Base-by-base conservation (phyloP, 202 grass and related monocot species). In the Carex arenaria region DNA sequence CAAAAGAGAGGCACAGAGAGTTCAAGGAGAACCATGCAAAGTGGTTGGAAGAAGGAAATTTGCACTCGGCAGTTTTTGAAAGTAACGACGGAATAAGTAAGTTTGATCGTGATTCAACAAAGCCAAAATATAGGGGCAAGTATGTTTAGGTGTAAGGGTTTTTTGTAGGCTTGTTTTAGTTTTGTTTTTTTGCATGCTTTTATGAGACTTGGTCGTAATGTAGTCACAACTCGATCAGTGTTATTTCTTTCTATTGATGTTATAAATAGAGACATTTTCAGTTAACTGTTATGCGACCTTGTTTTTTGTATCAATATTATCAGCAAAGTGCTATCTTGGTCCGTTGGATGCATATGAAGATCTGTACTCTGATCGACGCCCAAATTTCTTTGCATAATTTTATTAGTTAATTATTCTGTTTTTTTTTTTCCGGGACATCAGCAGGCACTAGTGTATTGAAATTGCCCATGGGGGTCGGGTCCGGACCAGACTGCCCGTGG, bases 1-100 rank as follows among this genome's bases (percentile, higher is more conserved):
- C 89, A 0, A 86, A 71, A 80, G 84, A 88, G 43, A 85, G 61
- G 74, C 91, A 90, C 85, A 63, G 51, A 42, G 93, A 92, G 4
- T 95, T 93, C 81, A 88, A 87, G 89, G 96, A 95, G 89, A 98
- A 95, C 81, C 96, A 98, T 87, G 83, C 91, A 51, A 99, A 99
- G 72, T 99, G 89, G 93, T 61, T 92, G 74, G 93, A 93, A 77
- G 95, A 95, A 61, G 96, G 96, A 26, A 95, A 92, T 54, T 90
- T 95, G 82, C 96, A 91, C 79, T 89, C 91, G 0, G 93, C 89
- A 0, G 93, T 94, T 64, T 99, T 95, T 73, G 86, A 93, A 38
- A 85, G 77, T 18, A 49, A 67, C 0, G 78, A 70, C 0, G 86
- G 82, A 2, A 51, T 13, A 51, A 92, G 65, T 38, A 85, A 82